These are phyloP conservation scores for Chrysochromulina parva DNA, from an alignment of 78 protist genomes.

Conservation along the genomic window DNA sequence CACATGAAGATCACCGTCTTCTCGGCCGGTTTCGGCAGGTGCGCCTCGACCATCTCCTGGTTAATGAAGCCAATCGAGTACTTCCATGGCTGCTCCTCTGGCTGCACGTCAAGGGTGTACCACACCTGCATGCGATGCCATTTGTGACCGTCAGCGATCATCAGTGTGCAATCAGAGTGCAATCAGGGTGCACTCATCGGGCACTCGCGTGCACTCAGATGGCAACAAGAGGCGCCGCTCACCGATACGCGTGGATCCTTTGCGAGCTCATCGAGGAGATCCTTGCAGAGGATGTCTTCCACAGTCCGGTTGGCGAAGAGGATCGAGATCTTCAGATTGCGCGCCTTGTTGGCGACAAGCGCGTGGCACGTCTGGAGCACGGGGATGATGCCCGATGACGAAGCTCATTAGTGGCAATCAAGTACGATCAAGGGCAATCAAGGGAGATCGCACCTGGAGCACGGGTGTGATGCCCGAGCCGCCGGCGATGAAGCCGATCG, in stretches of 20 bases:
- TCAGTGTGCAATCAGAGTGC: too few relatives aligned
- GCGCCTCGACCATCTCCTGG: not conserved
- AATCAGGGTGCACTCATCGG: too few relatives aligned
- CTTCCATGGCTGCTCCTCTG: slow-evolving; percentile 23
- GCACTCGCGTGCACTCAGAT: too few relatives aligned
- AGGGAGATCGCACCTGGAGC: slow-evolving; percentile 56
- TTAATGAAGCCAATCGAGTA: not conserved
- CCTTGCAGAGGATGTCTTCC: not conserved
- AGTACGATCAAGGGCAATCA: not conserved
- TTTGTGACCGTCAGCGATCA: not conserved
- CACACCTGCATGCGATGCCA: not conserved
- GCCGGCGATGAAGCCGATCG: slow-evolving; percentile 75
- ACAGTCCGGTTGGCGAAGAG: slow-evolving; percentile 23
- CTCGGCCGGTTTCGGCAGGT: slow-evolving; percentile 20
- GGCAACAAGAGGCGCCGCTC: too few relatives aligned
- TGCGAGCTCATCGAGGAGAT: not conserved
- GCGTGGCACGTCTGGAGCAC: not conserved
- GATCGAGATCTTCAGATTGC: not conserved
- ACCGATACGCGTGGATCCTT: not conserved
- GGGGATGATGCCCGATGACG: not conserved
- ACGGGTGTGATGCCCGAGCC: slow-evolving; percentile 88
- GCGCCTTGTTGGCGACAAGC: not conserved
- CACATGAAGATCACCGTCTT: slow-evolving; percentile 53
- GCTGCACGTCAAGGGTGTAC: slow-evolving; percentile 51
- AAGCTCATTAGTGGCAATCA: not conserved